These are phyloP conservation scores for Oryza coarctata DNA, from an alignment of 176 grass and related monocot genomes.

Conservation along the genomic window DNA sequence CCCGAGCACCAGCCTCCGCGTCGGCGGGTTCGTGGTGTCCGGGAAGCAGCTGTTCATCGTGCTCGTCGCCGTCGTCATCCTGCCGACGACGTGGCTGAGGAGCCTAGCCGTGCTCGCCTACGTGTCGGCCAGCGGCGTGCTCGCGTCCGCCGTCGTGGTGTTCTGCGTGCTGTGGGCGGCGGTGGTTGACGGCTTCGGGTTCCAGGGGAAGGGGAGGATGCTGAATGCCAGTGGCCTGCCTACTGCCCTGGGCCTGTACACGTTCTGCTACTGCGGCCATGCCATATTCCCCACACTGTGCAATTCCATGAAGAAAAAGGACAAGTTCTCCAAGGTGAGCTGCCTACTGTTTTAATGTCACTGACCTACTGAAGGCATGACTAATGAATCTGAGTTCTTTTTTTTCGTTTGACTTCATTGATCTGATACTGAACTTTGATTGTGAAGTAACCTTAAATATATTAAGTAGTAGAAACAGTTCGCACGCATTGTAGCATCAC, in stretches of 20 bases:
- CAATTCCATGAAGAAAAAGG: slow-evolving; percentile 73
- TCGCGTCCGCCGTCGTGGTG: slow-evolving; percentile 66
- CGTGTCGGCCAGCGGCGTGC: slow-evolving; percentile 70
- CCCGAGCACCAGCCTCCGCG: slow-evolving; percentile 44
- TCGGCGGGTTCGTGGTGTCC: slow-evolving; percentile 31
- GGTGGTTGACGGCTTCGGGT: slow-evolving; percentile 60
- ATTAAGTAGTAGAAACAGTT: background rate
- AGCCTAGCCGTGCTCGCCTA: slow-evolving; percentile 66
- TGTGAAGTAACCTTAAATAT: background rate
- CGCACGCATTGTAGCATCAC: background rate
- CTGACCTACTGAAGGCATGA: background rate
- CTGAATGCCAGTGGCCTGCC: slow-evolving; percentile 64
- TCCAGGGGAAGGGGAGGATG: slow-evolving; percentile 43
- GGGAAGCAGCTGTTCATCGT: slow-evolving; percentile 73
- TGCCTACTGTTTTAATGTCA: background rate
- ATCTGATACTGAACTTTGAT: background rate
- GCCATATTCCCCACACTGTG: slow-evolving; percentile 81
- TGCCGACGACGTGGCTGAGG: slow-evolving; percentile 79
- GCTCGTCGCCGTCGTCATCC: slow-evolving; percentile 52
- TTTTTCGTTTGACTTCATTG: background rate
- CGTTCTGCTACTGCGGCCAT: slow-evolving; percentile 84
- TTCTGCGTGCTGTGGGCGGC: slow-evolving; percentile 65
- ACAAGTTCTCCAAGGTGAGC: slow-evolving; percentile 67
- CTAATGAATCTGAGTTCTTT: background rate
- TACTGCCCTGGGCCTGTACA: slow-evolving; percentile 62